These are phyloP conservation scores for Planoprotostelium fungivorum DNA, from an alignment of 78 protist species.

Conservation along the genomic window DNA sequence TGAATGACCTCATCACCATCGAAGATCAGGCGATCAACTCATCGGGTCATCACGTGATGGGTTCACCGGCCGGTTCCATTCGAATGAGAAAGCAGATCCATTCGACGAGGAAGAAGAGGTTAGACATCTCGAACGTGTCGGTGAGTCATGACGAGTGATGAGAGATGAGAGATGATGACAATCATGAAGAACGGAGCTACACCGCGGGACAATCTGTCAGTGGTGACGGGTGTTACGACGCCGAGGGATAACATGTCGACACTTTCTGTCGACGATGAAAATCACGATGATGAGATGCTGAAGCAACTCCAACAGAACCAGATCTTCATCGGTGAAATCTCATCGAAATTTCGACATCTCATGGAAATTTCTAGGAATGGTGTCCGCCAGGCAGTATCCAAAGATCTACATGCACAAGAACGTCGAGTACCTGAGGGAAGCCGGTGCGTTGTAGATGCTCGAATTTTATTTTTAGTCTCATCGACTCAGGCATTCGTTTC, in stretches of 20 bases:
- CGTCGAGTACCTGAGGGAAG: neutral
- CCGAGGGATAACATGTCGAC: neutral
- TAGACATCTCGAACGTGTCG: neutral
- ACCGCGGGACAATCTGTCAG: slow-evolving; percentile 14
- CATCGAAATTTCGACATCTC: neutral
- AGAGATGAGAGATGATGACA: neutral
- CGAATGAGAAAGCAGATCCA: neutral
- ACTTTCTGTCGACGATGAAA: neutral
- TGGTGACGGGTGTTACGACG: slow-evolving; percentile 6
- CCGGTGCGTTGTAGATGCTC: neutral
- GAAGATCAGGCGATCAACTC: neutral
- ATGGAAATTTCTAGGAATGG: neutral
- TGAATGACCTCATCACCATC: neutral
- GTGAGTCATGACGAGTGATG: neutral
- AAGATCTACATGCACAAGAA: neutral
- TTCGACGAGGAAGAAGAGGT: neutral
- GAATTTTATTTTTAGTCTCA: neutral
- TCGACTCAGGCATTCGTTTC: slow-evolving; percentile 57
- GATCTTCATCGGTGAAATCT: slow-evolving; percentile 41
- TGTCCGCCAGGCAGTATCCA: neutral
- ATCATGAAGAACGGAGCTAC: neutral
- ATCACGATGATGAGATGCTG: slow-evolving; percentile 27
- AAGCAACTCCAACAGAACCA: slow-evolving; percentile 56
- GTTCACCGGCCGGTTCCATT: neutral
- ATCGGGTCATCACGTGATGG: neutral